A percentile compares a stretch with the other conserved stretches of the same genome.
phyloP scores from a whole-genome alignment of 1,284 basidiomycete genomes.

The Wolfiporia cocos region DNA sequence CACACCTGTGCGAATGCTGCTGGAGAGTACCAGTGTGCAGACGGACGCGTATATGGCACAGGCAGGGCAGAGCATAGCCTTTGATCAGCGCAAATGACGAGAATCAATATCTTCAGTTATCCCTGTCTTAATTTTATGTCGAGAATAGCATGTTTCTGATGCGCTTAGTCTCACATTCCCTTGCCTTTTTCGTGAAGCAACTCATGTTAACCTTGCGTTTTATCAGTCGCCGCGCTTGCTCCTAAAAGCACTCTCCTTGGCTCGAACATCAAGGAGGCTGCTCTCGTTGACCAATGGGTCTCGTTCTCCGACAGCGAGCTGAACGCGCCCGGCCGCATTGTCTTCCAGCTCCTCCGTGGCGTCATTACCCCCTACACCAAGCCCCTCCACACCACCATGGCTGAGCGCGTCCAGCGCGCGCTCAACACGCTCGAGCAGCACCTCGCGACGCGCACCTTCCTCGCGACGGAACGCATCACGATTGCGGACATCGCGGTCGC shows the following conservation, averaged over 20 bases:
- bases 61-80: no score
- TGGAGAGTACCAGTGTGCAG: no score
- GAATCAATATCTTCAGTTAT: conserved; percentile 43
- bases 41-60: no score
- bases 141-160: conserved; percentile 32
- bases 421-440: conserved; percentile 69
- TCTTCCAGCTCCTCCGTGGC: conserved; percentile 30
- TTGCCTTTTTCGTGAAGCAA: background rate
- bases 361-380: conserved; percentile 59
- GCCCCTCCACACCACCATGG: conserved; percentile 49
- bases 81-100: conserved; percentile 26
- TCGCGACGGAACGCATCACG: conserved; percentile 92
- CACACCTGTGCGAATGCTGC: no score
- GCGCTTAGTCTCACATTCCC: conserved; percentile 7
- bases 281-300: conserved; percentile 65
- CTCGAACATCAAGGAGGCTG: conserved; percentile 45
- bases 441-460: conserved; percentile 80
- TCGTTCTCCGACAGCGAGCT: conserved; percentile 60
- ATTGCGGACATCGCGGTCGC: conserved; percentile 84
- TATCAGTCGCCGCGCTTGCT: conserved; percentile 67
- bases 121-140: conserved; percentile 55
- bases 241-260: conserved; percentile 66
- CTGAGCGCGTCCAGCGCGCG: conserved; percentile 48
- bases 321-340: conserved; percentile 19
- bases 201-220: conserved; percentile 12